Conservation (phyloP, 345 rosid genomes). For the Acer yangbiense region DNA sequence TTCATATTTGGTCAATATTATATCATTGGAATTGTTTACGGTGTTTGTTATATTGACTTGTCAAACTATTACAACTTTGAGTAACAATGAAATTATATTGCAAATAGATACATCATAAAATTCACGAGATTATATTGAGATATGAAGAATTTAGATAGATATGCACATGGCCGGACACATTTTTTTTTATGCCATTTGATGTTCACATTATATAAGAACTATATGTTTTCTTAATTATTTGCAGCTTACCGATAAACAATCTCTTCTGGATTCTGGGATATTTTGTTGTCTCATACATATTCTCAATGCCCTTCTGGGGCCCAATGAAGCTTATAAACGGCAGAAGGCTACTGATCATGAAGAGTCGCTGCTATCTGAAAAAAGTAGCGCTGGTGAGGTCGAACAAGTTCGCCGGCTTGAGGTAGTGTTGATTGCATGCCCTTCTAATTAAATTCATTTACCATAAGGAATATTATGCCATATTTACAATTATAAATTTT, state of each 20-base stretch:
- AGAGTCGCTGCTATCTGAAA: conserved; percentile 39
- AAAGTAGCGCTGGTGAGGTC: conserved; percentile 37
- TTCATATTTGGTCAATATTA: background rate
- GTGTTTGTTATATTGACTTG: conserved; percentile 5
- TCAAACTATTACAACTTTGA: conserved; percentile 1
- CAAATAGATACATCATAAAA: background rate
- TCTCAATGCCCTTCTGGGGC: conserved; percentile 71
- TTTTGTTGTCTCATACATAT: conserved; percentile 91
- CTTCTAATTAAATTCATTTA: conserved; percentile 10
- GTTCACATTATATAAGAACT: background rate
- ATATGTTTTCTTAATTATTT: conserved; percentile 24
- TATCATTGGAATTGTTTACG: background rate
- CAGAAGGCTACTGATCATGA: conserved; percentile 37
- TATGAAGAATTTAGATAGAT: background rate
- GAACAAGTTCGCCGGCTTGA: conserved; percentile 72
- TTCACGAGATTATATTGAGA: background rate
- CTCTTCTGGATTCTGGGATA: conserved; percentile 98
- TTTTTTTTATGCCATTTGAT: background rate
- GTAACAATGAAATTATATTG: background rate
- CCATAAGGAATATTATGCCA: background rate
- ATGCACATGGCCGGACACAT: background rate
- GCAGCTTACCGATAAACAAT: conserved; percentile 96
- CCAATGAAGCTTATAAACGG: conserved; percentile 45
- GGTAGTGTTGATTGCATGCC: conserved; percentile 47
- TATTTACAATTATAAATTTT: background rate